Conservation (phyloP, 2,329 filamentous ascomycete species). For the Paecilomyces niveus region DNA sequence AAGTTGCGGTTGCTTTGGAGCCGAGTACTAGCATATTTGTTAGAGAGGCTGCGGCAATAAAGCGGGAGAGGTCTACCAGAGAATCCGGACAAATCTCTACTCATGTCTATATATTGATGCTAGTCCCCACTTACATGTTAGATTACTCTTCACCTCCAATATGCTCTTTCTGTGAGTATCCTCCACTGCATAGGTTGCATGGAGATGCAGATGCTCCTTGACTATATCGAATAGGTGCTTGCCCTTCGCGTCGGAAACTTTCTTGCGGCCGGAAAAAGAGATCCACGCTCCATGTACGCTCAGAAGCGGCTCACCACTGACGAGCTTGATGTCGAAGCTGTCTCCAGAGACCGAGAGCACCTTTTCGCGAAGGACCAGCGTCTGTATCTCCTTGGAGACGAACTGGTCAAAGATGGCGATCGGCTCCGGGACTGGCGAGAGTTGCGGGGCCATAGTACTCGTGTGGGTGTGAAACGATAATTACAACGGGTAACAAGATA, state of each 20-base stretch:
- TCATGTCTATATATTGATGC: neutral
- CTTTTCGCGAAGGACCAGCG: slow-evolving; percentile 55
- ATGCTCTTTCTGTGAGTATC: neutral
- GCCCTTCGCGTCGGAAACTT: slow-evolving; percentile 46
- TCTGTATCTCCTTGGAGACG: slow-evolving; percentile 18
- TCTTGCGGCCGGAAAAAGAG: slow-evolving; percentile 49
- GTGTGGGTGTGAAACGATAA: neutral
- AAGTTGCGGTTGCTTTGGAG: neutral
- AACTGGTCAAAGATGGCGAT: slow-evolving; percentile 15
- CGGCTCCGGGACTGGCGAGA: slow-evolving; percentile 10
- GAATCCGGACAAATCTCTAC: neutral
- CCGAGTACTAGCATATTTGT: neutral
- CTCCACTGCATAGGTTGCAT: neutral
- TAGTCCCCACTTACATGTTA: neutral
- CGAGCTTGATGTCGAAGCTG: slow-evolving; percentile 55
- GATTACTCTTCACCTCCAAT: neutral
- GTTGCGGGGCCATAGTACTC: slow-evolving; percentile 4
- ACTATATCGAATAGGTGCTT: slow-evolving; percentile 53
- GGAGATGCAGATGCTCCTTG: slow-evolving; percentile 36
- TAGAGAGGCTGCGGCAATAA: neutral
- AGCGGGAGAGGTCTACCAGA: neutral
- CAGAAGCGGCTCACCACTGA: slow-evolving; percentile 48
- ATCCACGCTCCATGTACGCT: slow-evolving; percentile 51
- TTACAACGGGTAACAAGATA: neutral
- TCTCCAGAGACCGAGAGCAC: slow-evolving; percentile 56